phyloP scores from a whole-genome alignment of 2,329 filamentous ascomycete species.

The Fusarium annulatum region DNA sequence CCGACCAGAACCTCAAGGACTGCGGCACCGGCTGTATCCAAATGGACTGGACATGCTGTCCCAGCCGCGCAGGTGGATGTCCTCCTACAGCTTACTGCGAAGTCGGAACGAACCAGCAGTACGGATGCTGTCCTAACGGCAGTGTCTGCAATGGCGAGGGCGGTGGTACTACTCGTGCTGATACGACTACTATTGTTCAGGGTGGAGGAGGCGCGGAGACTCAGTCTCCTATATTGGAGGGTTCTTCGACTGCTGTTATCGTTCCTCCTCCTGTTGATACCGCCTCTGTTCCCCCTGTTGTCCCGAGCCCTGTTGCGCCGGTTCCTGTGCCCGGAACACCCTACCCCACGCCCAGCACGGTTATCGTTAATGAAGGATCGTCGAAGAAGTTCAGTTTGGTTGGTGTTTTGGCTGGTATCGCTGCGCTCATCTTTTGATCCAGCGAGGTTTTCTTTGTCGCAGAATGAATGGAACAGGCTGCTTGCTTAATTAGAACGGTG shows the following conservation, averaged over 20 bases:
- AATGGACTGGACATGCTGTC: constrained; percentile 46
- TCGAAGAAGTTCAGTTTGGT: constrained; percentile 31
- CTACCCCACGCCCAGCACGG: constrained; percentile 16
- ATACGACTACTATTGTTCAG: constrained; percentile 17
- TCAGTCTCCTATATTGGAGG: constrained; percentile 13
- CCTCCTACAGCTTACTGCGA: constrained; percentile 39
- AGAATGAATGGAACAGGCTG: background rate
- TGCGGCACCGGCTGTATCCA: constrained; percentile 48
- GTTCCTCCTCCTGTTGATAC: constrained; percentile 5
- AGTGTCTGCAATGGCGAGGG: constrained; percentile 43
- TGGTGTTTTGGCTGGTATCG: constrained; percentile 38
- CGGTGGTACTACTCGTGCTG: constrained; percentile 34
- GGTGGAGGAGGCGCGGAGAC: background rate
- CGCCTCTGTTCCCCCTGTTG: background rate
- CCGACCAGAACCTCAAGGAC: constrained; percentile 37
- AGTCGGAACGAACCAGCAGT: constrained; percentile 42
- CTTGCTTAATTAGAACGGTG: background rate
- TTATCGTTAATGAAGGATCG: constrained; percentile 30
- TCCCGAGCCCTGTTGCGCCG: background rate
- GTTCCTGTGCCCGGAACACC: constrained; percentile 19
- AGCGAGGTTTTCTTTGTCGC: background rate
- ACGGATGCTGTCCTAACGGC: constrained; percentile 48
- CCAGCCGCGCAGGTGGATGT: constrained; percentile 44
- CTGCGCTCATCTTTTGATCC: constrained; percentile 33
- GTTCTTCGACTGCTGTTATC: constrained; percentile 13